Conservation (phyloP, 2,329 filamentous ascomycete species). For the Knoxdaviesia capensis region DNA sequence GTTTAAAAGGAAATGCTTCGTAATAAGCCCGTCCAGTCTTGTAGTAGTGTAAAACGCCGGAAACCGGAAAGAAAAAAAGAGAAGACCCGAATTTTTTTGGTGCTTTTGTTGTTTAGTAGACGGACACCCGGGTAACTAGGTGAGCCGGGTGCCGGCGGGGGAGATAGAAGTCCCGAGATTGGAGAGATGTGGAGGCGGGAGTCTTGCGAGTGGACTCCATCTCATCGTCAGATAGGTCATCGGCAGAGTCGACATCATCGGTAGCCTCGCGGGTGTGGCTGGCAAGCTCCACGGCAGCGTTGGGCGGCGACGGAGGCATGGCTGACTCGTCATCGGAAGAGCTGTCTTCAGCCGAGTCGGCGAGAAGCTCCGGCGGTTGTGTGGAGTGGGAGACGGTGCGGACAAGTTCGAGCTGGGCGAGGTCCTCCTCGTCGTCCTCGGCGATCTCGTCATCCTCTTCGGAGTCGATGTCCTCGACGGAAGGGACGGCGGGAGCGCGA, state of each 20-base stretch:
- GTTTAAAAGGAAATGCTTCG: too few species aligned
- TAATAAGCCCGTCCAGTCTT: too few species aligned
- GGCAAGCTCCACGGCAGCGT: slow-evolving; percentile 13
- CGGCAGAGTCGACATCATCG: too few species aligned
- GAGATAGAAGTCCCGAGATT: slow-evolving; percentile 32
- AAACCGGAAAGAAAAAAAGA: neutral
- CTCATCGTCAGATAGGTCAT: too few species aligned
- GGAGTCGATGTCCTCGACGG: slow-evolving; percentile 18
- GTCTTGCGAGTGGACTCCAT: slow-evolving; percentile 1
- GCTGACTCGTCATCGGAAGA: slow-evolving; percentile 53
- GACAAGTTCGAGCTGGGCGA: slow-evolving; percentile 43
- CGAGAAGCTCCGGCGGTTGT: slow-evolving; percentile 49
- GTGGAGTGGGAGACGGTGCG: slow-evolving; percentile 45
- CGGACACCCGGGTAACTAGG: slow-evolving; percentile 33
- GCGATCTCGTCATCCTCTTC: slow-evolving; percentile 23
- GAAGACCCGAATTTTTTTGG: neutral
- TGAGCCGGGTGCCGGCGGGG: slow-evolving; percentile 28
- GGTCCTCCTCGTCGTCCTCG: slow-evolving; percentile 42
- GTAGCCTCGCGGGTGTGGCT: too few species aligned
- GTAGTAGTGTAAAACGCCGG: neutral
- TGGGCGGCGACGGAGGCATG: slow-evolving; percentile 51
- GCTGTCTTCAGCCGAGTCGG: slow-evolving; percentile 46
- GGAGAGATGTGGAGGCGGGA: slow-evolving; percentile 17
- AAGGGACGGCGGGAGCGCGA: slow-evolving; percentile 5
- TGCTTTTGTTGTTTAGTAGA: slow-evolving; percentile 21